phyloP scores from a whole-genome alignment of 2,329 filamentous ascomycete genomes.

The Penicillium janthinellum region DNA sequence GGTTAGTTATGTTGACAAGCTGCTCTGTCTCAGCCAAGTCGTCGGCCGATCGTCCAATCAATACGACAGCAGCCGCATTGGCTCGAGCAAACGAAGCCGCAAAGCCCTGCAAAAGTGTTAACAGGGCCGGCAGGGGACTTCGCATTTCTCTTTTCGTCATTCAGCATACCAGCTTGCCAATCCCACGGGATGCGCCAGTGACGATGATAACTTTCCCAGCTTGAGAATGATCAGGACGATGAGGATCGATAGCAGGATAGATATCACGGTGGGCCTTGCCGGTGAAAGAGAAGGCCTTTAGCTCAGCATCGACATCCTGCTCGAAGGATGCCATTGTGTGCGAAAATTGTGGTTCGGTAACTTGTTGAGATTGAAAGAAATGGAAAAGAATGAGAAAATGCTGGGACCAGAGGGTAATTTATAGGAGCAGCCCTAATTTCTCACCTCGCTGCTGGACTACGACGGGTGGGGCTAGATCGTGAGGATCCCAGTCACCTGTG shows the following conservation, averaged over 20 bases:
- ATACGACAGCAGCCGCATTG: conserved; percentile 29
- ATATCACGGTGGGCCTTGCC: conserved; percentile 37
- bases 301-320: conserved; percentile 4
- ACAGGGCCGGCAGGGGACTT: no score
- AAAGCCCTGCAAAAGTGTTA: conserved; percentile 24
- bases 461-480: not conserved
- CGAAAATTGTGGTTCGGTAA: no score
- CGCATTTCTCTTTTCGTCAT: no score
- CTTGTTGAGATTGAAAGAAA: not conserved
- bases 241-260: conserved; percentile 46
- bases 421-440: not conserved
- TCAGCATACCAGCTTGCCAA: conserved; percentile 29
- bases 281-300: conserved; percentile 33
- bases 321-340: not conserved
- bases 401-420: not conserved
- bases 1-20: conserved; percentile 32
- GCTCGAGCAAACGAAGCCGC: conserved; percentile 41
- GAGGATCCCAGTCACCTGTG: not conserved
- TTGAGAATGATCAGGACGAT: conserved; percentile 33
- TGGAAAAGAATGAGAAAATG: not conserved
- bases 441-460: not conserved
- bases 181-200: conserved; percentile 46
- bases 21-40: conserved; percentile 30
- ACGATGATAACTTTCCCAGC: conserved; percentile 43
- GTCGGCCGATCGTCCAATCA: conserved; percentile 28